Evolutionary conservation across 2,329 filamentous ascomycete species (phyloP).

Genomic region (Paracamarosporium sp.): DNA sequence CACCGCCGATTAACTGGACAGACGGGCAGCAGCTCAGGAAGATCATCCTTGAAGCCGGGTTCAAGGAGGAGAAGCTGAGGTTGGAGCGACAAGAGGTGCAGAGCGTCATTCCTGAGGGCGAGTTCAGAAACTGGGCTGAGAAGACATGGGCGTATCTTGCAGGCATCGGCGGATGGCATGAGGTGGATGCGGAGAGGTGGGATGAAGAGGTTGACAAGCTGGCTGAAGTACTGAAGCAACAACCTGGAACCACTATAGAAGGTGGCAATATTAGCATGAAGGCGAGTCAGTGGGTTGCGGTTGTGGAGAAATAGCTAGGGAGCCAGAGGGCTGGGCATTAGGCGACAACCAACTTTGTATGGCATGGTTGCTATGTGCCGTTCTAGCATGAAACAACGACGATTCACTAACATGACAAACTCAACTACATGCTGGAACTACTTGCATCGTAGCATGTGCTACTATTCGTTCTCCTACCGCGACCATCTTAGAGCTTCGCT

Average conservation of each 20-base stretch:
- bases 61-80: slow-evolving; percentile 26
- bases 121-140: slow-evolving; percentile 33
- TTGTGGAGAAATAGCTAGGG: slow-evolving; percentile 28
- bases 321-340: background rate
- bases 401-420: too few species aligned
- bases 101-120: slow-evolving; percentile 18
- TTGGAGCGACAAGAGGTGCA: slow-evolving; percentile 33
- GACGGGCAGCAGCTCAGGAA: slow-evolving; percentile 35
- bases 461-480: too few species aligned
- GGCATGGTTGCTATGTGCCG: too few species aligned
- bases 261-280: slow-evolving; percentile 33
- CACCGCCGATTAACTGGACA: slow-evolving; percentile 30
- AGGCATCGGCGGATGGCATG: slow-evolving; percentile 30
- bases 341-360: too few species aligned
- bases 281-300: slow-evolving; percentile 37
- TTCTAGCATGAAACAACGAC: too few species aligned
- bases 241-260: slow-evolving; percentile 26
- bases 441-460: too few species aligned
- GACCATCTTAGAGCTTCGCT: too few species aligned
- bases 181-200: slow-evolving; percentile 35
- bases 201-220: slow-evolving; percentile 35
- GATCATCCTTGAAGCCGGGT: slow-evolving; percentile 36
- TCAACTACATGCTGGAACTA: too few species aligned
- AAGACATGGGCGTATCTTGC: slow-evolving; percentile 39
- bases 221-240: slow-evolving; percentile 21